Evolutionary conservation across 352 stramenopile genomes (phyloP), one percentile per base, ranked within the genome.

Genomic region (Globisporangium paroecandrum): DNA sequence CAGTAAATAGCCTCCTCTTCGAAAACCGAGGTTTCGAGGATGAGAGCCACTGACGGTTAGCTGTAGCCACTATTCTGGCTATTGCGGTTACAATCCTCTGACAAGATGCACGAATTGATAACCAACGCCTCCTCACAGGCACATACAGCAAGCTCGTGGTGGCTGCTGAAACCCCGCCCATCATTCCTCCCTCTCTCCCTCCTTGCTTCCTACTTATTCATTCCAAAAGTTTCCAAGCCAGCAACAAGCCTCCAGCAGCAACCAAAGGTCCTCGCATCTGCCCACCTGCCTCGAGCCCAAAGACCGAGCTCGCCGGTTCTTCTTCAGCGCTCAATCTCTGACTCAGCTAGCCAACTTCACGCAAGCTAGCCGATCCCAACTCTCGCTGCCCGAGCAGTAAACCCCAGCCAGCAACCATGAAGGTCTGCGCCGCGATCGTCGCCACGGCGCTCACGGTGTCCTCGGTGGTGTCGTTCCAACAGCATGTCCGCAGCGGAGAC

Each of bases 361-460:
- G 12, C 2, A 46, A 46, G 38, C 38, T 46, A 57, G 47, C 61
- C 10, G 27, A 32, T 18, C 58, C 22, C 49, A 25, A 56, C 20
- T 24, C 49, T 56, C 49, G 49, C n/a, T 56, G 22, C 38, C 38
- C 10, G 20, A 46, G 38, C 38, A 56, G 10, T 29, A 25, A 56
- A 29, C 8, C 49, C 49, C 8, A 56, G 8, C 49, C 20, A 56
- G 2, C 22, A 32, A 32, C n/a, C 22, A 75, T 72, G 69, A 75
- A 75, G 61, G 9, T 62, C 38, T 64, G 29, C n/a, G 20, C 55
- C 18, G 10, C 36, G 13, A 27, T 73, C 32, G 22, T 66, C 7
- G 25, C 36, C 32, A 27, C 63, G 10, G 38, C 59, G 22, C 24
- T 77, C 43, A 29, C 54, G 13, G 32, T 51, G n/a, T 46, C 18